phyloP scores from a whole-genome alignment of 768 basidiomycete genomes.

The Leucosporidium scottii region DNA sequence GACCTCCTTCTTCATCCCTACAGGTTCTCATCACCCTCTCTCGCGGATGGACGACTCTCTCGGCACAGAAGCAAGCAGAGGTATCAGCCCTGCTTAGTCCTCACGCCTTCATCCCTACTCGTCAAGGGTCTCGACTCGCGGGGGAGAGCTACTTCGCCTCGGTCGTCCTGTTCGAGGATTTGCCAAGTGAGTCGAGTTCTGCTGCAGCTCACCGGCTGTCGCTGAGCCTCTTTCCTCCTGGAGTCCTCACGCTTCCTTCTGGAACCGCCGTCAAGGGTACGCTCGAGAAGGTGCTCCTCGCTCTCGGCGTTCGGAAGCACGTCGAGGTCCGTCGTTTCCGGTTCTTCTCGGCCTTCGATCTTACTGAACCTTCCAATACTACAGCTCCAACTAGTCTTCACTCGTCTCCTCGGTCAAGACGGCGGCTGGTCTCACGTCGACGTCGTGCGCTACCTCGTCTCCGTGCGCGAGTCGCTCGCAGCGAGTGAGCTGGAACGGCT shows the following conservation, averaged over 20 bases:
- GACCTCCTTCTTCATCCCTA: background rate
- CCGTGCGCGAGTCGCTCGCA: slow-evolving; percentile 60
- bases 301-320: slow-evolving; percentile 78
- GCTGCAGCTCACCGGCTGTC: background rate
- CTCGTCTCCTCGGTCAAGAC: slow-evolving; percentile 48
- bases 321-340: slow-evolving; percentile 51
- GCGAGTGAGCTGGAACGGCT: slow-evolving; percentile 55
- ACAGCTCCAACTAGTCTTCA: slow-evolving; percentile 77
- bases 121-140: slow-evolving; percentile 64
- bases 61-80: slow-evolving; percentile 48
- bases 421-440: slow-evolving; percentile 49
- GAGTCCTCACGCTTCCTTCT: slow-evolving; percentile 67
- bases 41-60: slow-evolving; percentile 64
- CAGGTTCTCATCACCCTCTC: slow-evolving; percentile 39
- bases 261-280: slow-evolving; percentile 57
- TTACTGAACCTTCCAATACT: background rate
- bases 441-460: slow-evolving; percentile 77
- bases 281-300: slow-evolving; percentile 57
- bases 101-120: slow-evolving; percentile 63
- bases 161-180: slow-evolving; percentile 78
- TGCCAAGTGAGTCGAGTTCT: background rate
- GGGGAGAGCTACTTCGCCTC: slow-evolving; percentile 62
- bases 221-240: slow-evolving; percentile 44
- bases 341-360: background rate
- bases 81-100: slow-evolving; percentile 50